A percentile compares a stretch with the other conserved stretches of the same genome.
phyloP scores from a whole-genome alignment of 2,329 filamentous ascomycete species.

The Pyrenochaeta sp. region DNA sequence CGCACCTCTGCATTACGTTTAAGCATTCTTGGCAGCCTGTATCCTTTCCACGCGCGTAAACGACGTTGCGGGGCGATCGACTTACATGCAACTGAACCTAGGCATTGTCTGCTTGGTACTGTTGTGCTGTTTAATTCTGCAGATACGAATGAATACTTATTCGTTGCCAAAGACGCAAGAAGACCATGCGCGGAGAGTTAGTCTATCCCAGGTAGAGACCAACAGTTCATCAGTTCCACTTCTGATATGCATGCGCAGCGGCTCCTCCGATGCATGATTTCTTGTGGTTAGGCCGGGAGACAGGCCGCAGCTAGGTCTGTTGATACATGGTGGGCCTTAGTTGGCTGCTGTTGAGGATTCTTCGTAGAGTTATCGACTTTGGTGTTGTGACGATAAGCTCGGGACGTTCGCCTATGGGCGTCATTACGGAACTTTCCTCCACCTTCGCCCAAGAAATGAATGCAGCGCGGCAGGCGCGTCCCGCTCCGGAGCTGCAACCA shows the following conservation, averaged over 20 bases:
- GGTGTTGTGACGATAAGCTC: not conserved
- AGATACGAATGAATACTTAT: not conserved
- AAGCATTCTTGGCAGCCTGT: not conserved
- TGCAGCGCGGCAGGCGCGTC: not conserved
- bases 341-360: not conserved
- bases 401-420: not conserved
- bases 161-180: not conserved
- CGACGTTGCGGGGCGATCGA: not conserved
- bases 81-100: not conserved
- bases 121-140: not conserved
- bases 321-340: constrained; percentile 7
- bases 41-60: not conserved
- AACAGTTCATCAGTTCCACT: not conserved
- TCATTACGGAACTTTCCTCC: too few species aligned
- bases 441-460: not conserved
- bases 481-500: constrained; percentile 5
- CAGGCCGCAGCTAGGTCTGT: not conserved
- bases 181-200: not conserved
- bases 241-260: constrained; percentile 4
- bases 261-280: not conserved
- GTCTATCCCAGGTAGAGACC: constrained; percentile 2
- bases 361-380: not conserved
- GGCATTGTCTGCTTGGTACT: not conserved
- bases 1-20: not conserved
- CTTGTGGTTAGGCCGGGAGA: not conserved